Evolutionary conservation across 2,329 filamentous ascomycete species (phyloP).

Genomic region (Botrytis cinerea): DNA sequence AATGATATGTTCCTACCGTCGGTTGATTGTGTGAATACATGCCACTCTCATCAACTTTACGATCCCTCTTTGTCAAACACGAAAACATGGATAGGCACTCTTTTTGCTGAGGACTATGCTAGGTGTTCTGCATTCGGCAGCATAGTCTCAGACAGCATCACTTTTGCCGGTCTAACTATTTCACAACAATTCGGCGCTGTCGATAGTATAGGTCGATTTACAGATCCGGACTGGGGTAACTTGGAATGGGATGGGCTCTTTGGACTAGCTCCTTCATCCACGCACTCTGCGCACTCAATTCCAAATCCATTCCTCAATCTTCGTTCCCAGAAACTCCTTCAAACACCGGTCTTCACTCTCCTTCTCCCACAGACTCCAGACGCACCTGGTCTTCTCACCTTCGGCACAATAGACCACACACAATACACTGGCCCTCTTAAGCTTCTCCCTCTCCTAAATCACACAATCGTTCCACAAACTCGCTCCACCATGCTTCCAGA

Average conservation of each 20-base stretch:
- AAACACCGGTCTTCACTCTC: conserved; percentile 5
- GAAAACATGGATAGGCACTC: background rate
- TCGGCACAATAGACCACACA: conserved; percentile 3
- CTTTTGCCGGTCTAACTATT: conserved; percentile 3
- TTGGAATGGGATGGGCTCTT: conserved; percentile 21
- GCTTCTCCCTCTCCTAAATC: background rate
- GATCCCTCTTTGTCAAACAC: conserved; percentile 2
- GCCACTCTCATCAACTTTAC: conserved; percentile 9
- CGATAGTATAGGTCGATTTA: background rate
- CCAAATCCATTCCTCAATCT: background rate
- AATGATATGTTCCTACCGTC: conserved; percentile 19
- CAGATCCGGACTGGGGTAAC: conserved; percentile 20
- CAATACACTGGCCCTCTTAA: conserved; percentile 2
- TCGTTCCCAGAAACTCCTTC: background rate
- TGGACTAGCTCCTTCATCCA: conserved; percentile 6
- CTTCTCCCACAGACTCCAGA: background rate
- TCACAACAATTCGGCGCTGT: conserved; percentile 13
- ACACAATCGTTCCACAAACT: background rate
- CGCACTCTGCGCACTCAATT: conserved; percentile 3
- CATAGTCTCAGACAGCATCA: conserved; percentile 8
- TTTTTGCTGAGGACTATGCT: conserved; percentile 13
- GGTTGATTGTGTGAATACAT: conserved; percentile 14
- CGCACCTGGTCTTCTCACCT: conserved; percentile 1
- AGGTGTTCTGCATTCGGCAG: conserved; percentile 5
- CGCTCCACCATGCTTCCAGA: background rate